Base-by-base conservation (phyloP, 805 yeast genomes). In the Cyberlindnera samutprakarnensis region DNA sequence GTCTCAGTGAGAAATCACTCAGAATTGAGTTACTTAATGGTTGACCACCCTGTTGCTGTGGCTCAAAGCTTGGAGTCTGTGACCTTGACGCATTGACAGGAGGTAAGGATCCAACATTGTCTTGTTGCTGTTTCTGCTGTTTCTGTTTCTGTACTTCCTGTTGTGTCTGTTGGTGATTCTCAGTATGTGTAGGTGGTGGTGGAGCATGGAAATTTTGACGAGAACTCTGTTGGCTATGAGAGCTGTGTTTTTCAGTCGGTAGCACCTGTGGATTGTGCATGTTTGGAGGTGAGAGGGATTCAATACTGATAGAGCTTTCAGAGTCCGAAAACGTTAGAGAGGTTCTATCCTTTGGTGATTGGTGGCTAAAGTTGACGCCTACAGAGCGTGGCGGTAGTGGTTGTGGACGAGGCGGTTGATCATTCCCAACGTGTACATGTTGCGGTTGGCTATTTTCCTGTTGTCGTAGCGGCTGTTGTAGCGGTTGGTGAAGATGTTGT, bases 211-310 rank as follows among this genome's bases (percentile, higher is more conserved):
- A 21, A 23, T 14, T 9, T 7, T 16, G 26, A 16, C n/a, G n/a
- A n/a, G n/a, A n/a, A n/a, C n/a, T n/a, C n/a, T n/a, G n/a, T n/a
- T n/a, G n/a, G n/a, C 17, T 8, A 14, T 23, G 22, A 6, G n/a
- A 35, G 13, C 12, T 31, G 16, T 24, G 6, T 24, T 48, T 44
- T 5, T 46, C 49, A 4, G 49, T 46, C 12, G 53, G 53, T 13
- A 48, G 33, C 0, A 43, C 30, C 27, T 50, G 51, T 11, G 53
- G 43, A 25, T 47, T 47, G 28, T 47, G 46, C 2, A 50, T 22
- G 24, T 42, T 46, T 27, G 56, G 56, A 4, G 56, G 54, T 6
- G 56, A 43, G 6, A 50, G 27, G 24, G 52, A 44, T 26, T 51
- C 56, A 27, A 38, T 45, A 28, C 49, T 43, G 3, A 41, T 30